Evolutionary conservation across 1,284 basidiomycete species (phyloP).

Genomic region (Moniliella sp.): DNA sequence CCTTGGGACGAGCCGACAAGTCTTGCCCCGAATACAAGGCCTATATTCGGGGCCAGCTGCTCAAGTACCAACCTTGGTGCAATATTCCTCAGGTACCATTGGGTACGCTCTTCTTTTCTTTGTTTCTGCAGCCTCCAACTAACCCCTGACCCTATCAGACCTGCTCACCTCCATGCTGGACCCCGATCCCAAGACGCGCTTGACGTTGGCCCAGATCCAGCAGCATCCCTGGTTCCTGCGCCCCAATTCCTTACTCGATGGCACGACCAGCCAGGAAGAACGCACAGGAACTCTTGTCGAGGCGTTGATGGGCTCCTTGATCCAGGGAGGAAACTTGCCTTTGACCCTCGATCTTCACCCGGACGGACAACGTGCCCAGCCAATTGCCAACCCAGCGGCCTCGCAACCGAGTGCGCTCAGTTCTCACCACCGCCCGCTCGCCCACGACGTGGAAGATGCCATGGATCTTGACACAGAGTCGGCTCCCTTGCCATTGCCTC

Average conservation of each 20-base stretch:
- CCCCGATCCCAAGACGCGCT: conserved; percentile 14
- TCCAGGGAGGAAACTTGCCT: not conserved
- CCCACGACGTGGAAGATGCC: not conserved
- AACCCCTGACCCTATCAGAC: not conserved
- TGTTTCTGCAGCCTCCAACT: conserved; percentile 3
- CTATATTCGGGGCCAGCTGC: conserved; percentile 53
- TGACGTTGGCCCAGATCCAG: conserved; percentile 21
- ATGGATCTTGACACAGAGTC: not conserved
- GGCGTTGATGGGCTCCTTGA: not conserved
- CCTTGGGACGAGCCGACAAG: conserved; percentile 87
- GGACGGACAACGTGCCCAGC: not conserved
- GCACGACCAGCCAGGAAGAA: not conserved
- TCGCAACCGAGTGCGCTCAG: not conserved
- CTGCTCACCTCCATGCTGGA: conserved; percentile 19
- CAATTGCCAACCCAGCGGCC: not conserved
- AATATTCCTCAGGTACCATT: conserved; percentile 45
- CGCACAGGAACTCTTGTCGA: not conserved
- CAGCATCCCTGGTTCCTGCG: conserved; percentile 6
- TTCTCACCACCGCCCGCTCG: too few relatives aligned
- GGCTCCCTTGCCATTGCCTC: too few relatives aligned
- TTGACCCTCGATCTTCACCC: too few relatives aligned
- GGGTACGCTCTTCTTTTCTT: conserved; percentile 2
- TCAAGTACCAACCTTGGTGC: conserved; percentile 57
- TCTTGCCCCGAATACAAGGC: conserved; percentile 54
- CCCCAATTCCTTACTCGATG: not conserved